Base-by-base conservation (phyloP, 2,329 filamentous ascomycete species). In the Aspergillus melleus region DNA sequence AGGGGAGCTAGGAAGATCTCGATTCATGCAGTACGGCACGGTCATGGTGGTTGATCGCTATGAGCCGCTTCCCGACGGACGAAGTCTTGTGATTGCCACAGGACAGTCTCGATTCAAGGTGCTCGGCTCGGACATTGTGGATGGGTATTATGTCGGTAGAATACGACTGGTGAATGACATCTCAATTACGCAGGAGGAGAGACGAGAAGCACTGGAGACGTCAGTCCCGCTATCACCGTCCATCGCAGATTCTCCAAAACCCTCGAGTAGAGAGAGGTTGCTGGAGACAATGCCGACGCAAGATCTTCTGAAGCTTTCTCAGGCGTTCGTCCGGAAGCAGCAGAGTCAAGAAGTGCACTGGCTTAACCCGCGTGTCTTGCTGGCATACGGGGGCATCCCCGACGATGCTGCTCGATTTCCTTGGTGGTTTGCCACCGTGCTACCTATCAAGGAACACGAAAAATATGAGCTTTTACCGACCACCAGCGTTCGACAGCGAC, bases 401-500 rank as follows among this genome's bases (percentile, higher is more conserved):
- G 80, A 85, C 16, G 91, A 96, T 68, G 88, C 91, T 0, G 88
- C 88, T 3, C 74, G 86, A 1, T 95, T 96, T 66, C 90, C 92
- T 0, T 96, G 92, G 83, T 97, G 93, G 93, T 89, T 96, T 66
- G 92, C 90, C 10, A 91, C 87, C 69, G 87, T 95, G 20, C 76
- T 96, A 12, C 92, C 92, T 0, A 87, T 95, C 42, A 83, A 85
- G 14, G 90, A 95, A 26, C 79, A 86, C 29, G 89, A 95, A 68
- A 96, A 94, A 72, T 96, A 96, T 66, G 81, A 84, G 12, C 78
- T 97, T 20, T 77, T 97, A 14, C 81, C 82, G 12, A 90, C 89
- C 5, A 88, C 83, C 3, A 94, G 90, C 65, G 91, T 96, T 4
- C 83, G 93, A 61, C 87, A 92, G 69, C 82, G 93, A 58, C 76